Evolutionary conservation across 129 eudicot species (phyloP).

Genomic region (Flaveria trinervia): DNA sequence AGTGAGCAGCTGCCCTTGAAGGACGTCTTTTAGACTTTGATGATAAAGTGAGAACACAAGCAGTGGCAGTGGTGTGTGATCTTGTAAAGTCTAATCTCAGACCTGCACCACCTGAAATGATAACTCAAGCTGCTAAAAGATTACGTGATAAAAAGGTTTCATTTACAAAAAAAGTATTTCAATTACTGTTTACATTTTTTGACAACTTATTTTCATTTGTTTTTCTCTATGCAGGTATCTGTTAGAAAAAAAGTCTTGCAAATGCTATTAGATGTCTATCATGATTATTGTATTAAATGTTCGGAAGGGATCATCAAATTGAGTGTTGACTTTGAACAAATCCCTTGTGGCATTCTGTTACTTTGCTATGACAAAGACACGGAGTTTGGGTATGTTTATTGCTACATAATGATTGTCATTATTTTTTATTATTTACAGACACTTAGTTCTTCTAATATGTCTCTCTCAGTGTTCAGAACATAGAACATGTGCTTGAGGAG

Average conservation of each 20-base stretch:
- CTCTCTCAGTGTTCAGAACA: conserved; percentile 64
- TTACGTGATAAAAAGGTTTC: conserved; percentile 93
- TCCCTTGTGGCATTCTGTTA: conserved; percentile 82
- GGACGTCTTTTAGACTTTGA: conserved; percentile 86
- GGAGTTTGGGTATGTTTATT: conserved; percentile 68
- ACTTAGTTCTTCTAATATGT: conserved; percentile 14
- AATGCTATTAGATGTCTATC: conserved; percentile 84
- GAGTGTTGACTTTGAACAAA: conserved; percentile 66
- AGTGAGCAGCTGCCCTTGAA: conserved; percentile 75
- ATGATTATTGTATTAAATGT: conserved; percentile 71
- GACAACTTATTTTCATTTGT: conserved; percentile 22
- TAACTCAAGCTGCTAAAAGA: conserved; percentile 76
- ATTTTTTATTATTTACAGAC: conserved; percentile 8
- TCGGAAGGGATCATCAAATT: conserved; percentile 50
- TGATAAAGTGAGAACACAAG: conserved; percentile 85
- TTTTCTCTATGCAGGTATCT: conserved; percentile 48
- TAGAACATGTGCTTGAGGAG: conserved; percentile 73
- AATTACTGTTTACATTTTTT: conserved; percentile 16
- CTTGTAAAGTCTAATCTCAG: conserved; percentile 60
- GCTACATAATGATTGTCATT: conserved; percentile 12
- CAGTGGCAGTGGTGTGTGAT: conserved; percentile 75
- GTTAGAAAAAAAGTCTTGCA: conserved; percentile 75
- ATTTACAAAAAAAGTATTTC: conserved; percentile 10
- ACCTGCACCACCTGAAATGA: conserved; percentile 48
- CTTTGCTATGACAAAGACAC: conserved; percentile 81